Conservation (phyloP, 176 grass and related monocot species). For the Rhipidocladum racemiflorum region DNA sequence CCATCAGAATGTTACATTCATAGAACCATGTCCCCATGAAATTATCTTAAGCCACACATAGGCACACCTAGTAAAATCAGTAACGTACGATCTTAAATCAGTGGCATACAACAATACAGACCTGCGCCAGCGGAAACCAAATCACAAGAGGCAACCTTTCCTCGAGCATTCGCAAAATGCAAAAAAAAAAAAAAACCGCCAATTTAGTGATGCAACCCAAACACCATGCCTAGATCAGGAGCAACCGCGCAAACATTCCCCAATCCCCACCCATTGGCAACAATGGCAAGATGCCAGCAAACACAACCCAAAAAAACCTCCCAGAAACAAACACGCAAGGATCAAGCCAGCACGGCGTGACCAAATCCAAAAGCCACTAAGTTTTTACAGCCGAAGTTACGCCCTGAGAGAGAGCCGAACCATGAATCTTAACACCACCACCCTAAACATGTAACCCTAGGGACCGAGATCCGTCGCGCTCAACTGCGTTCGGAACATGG, state of each 20-base stretch:
- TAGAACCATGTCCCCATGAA: constrained; percentile 18
- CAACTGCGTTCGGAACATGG: constrained; percentile 82
- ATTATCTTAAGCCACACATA: background rate
- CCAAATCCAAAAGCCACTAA: background rate
- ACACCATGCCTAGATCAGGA: background rate
- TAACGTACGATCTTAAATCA: too few relatives aligned
- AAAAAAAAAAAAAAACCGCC: background rate
- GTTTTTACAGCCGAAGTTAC: background rate
- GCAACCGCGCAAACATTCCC: too few relatives aligned
- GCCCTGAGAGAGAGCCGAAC: background rate
- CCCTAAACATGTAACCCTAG: background rate
- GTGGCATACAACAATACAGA: background rate
- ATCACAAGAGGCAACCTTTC: background rate
- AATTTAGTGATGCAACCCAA: background rate
- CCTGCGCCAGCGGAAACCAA: background rate
- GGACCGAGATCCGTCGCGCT: constrained; percentile 29
- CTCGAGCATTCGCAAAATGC: constrained; percentile 1
- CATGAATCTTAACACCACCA: background rate
- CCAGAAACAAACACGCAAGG: background rate
- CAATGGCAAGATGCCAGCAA: background rate
- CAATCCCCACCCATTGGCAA: background rate
- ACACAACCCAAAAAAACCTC: background rate
- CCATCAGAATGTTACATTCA: background rate
- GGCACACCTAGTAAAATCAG: background rate
- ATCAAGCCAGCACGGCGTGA: background rate